These are phyloP conservation scores for Canariomyces notabilis DNA, from an alignment of 2,329 filamentous ascomycete species.

Conservation along the genomic window DNA sequence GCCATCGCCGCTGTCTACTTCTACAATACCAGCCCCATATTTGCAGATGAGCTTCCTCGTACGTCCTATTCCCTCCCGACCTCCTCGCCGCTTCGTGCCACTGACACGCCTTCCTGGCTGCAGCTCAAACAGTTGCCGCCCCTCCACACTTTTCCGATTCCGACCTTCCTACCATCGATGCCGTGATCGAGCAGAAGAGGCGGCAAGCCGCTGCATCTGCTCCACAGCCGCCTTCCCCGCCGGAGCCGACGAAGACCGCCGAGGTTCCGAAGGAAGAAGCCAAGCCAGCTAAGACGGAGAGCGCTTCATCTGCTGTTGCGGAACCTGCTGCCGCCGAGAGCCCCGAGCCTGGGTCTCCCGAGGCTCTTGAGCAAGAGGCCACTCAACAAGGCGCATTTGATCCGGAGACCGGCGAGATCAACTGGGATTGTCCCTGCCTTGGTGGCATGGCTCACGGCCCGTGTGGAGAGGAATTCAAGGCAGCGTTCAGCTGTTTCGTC, in stretches of 20 bases:
- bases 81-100: conserved; percentile 2
- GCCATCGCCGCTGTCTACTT: conserved; percentile 79
- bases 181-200: conserved; percentile 60
- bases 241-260: conserved; percentile 27
- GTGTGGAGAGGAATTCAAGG: conserved; percentile 91
- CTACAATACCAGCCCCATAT: conserved; percentile 85
- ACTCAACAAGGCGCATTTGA: conserved; percentile 90
- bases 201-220: conserved; percentile 36
- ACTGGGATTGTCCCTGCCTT: conserved; percentile 98
- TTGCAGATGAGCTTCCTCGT: conserved; percentile 79
- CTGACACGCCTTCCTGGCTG: conserved; percentile 9
- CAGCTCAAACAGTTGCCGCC: conserved; percentile 34
- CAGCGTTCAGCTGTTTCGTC: conserved; percentile 98
- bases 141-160: conserved; percentile 52
- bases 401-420: conserved; percentile 97
- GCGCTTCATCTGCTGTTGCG: conserved; percentile 17
- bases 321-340: too few species aligned
- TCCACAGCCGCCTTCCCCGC: conserved; percentile 20
- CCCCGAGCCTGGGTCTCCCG: conserved; percentile 35
- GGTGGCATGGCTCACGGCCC: conserved; percentile 96
- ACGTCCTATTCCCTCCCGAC: conserved; percentile 21
- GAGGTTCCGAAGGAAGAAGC: conserved; percentile 19
- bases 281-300: conserved; percentile 22
- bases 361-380: conserved; percentile 71
- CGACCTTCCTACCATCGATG: conserved; percentile 60